Conservation (phyloP, 2,329 filamentous ascomycete genomes). For the Ceratocystis alfenasii region DNA sequence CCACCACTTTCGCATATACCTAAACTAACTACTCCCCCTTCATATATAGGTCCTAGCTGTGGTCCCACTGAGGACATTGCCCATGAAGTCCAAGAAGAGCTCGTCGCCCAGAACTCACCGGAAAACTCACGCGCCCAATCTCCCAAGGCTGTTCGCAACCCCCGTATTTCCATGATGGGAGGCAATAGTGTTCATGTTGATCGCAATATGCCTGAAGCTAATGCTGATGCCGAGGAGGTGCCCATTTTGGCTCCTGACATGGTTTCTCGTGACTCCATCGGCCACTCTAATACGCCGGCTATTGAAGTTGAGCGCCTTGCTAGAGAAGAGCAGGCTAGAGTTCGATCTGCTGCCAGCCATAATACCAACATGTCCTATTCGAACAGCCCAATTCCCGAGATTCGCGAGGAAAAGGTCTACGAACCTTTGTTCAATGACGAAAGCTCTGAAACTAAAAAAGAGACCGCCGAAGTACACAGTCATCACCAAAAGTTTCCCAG, state of each 20-base stretch:
- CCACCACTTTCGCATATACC: neutral
- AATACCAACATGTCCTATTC: constrained; percentile 35
- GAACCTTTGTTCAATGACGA: constrained; percentile 83
- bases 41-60: constrained; percentile 4
- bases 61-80: constrained; percentile 87
- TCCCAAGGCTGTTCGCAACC: constrained; percentile 21
- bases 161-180: constrained; percentile 31
- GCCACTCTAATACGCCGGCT: constrained; percentile 69
- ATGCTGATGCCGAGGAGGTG: constrained; percentile 41
- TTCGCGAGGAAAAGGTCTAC: constrained; percentile 86
- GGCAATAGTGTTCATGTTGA: constrained; percentile 66
- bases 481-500: constrained; percentile 70
- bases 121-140: constrained; percentile 33
- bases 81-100: constrained; percentile 77
- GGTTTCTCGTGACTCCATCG: constrained; percentile 51
- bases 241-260: constrained; percentile 88
- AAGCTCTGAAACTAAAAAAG: constrained; percentile 39
- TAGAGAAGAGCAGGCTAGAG: constrained; percentile 48
- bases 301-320: constrained; percentile 54
- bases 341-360: constrained; percentile 48
- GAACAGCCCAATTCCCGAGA: constrained; percentile 59
- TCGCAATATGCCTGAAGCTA: constrained; percentile 32
- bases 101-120: constrained; percentile 62
- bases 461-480: constrained; percentile 30
- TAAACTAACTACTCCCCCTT: constrained; percentile 21